Conservation (phyloP, 768 basidiomycete genomes). For the Agaricus subrufescens region DNA sequence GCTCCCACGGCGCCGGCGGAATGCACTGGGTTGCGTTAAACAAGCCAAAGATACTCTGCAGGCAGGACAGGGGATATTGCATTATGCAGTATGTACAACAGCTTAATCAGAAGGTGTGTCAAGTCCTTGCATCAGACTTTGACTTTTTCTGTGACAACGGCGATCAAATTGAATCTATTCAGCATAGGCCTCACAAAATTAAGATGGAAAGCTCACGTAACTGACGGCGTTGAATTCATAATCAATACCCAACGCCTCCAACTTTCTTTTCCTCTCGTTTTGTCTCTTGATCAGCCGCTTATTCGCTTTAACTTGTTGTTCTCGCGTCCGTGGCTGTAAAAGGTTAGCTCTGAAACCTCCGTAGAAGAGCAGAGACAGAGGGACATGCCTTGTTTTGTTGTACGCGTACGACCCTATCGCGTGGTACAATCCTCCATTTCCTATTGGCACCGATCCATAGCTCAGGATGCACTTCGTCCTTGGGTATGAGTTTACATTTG, state of each 20-base stretch:
- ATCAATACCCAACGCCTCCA: slow-evolving; percentile 77
- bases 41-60: too few relatives aligned
- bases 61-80: neutral
- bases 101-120: slow-evolving; percentile 4
- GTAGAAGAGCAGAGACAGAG: neutral
- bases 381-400: slow-evolving; percentile 76
- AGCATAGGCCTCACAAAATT: neutral
- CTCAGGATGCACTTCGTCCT: slow-evolving; percentile 87
- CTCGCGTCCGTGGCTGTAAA: slow-evolving; percentile 64
- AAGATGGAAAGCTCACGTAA: slow-evolving; percentile 57
- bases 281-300: slow-evolving; percentile 75
- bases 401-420: slow-evolving; percentile 61
- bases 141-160: slow-evolving; percentile 19
- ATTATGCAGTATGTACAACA: neutral
- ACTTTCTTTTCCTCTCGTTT: slow-evolving; percentile 68
- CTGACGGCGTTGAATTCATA: slow-evolving; percentile 80
- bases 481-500: slow-evolving; percentile 84
- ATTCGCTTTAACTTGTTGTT: slow-evolving; percentile 59
- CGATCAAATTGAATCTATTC: neutral
- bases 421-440: slow-evolving; percentile 79
- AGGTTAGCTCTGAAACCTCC: neutral
- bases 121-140: slow-evolving; percentile 14
- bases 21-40: too few relatives aligned
- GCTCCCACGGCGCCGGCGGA: too few relatives aligned
- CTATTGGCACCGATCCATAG: slow-evolving; percentile 97